Evolutionary conservation across 2,329 filamentous ascomycete genomes (phyloP), one percentile per base, ranked within the genome.

Genomic region (Clarireedia homoeocarpa): DNA sequence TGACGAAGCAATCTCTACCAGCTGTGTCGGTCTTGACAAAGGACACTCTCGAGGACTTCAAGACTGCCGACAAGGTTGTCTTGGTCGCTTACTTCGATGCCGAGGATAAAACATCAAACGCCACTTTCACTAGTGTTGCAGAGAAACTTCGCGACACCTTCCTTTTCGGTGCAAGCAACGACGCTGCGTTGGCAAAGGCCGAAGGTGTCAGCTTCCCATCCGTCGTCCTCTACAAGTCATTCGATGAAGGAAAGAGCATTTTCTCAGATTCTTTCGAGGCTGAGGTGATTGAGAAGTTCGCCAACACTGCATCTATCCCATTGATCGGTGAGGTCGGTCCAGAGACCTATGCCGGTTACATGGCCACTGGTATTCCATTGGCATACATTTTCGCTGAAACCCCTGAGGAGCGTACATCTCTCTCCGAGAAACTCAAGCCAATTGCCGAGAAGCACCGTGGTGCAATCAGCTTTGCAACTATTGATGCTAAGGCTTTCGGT

Each of bases 361-460:
- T 97, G 88, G 84, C 85, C 54, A 83, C 92, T 65, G 91, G 89
- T 64, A 81, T 97, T 65, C 94, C 94, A 59, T 85, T 99, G 61
- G 94, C 91, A 63, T 99, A 97, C 78, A 95, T 99, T 76, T 97
- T 99, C 75, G 86, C 92, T 62, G 91, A 96, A 78, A 91, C 88
- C 47, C 72, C 82, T 27, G 92, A 97, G 77, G 91, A 96, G 82
- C 91, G 94, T 67, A 82, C 86, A 70, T 77, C 84, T 69, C 84
- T 96, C 64, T 78, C 86, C 65, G 82, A 86, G 63, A 77, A 83
- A 61, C 80, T 99, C 69, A 95, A 91, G 81, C 80, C 89, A 63
- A 74, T 99, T 64, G 94, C 94, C 59, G 82, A 95, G 78, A 88
- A 92, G 78, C 84, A 91, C 81, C 92, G 91, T 77, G 92, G 94